Base-by-base conservation (phyloP, 1,284 basidiomycete species). In the Neotropicomus parvogracilis region DNA sequence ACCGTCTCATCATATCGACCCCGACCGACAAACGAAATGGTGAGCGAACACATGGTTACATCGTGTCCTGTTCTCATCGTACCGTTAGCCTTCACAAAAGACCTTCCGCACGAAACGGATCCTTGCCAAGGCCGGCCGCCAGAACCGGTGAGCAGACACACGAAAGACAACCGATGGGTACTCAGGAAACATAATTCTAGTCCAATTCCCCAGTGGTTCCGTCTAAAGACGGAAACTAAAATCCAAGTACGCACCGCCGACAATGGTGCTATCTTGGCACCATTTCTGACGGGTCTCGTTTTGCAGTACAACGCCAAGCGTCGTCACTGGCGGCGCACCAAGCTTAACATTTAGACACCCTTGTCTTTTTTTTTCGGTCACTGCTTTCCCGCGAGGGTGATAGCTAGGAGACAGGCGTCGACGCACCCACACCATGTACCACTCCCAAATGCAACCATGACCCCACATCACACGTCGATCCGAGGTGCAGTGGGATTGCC, bases 181-280 rank as follows among this genome's bases (percentile, higher is more conserved):
- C 27, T 55, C 16, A 17, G 24, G 24, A 24, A 17, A n/a, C 4
- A 14, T 31, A 28, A 32, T 36, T 53, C 26, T 50, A 91, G 90
- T 68, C 94, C 94, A 59, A 95, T 98, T 57, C 95, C 94, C 57
- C 92, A 95, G 68, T 98, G 94, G 95, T 97, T 95, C 85, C 91
- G 94, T 63, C 79, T 97, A 59, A 97, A 97, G 83, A 88, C 91
- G 62, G 95, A 93, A 72, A 90, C 83, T 57, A 95, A 93, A 76
- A 95, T 95, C 66, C 90, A 92, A 73, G 90, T 93, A 69, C 70
- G 85, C 63, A 16, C n/a, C 19, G 17, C 3, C n/a, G 40, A 31
- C 9, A 9, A 20, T 29, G 8, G 4, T 14, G 16, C 17, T 12
- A 6, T 17, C 10, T 17, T 19, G 17, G 45, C 35, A 10, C 24